Conservation (phyloP, 2,329 filamentous ascomycete species). For the Grosmannia clavigera region DNA sequence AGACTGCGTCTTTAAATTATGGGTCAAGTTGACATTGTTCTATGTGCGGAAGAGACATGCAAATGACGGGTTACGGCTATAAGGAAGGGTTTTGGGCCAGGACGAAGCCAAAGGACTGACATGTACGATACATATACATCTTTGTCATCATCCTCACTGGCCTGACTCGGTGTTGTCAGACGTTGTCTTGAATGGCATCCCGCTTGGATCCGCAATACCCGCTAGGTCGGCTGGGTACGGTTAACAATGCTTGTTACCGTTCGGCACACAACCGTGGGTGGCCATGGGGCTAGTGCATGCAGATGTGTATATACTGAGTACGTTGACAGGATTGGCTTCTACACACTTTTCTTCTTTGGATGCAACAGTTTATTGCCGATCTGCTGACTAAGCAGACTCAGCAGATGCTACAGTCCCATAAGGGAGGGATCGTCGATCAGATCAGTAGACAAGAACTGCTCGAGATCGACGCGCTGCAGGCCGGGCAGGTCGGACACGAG, state of each 20-base stretch:
- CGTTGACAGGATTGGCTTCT: no score
- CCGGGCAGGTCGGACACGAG: slow-evolving; percentile 30
- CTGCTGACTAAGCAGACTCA: neutral
- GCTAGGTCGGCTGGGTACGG: no score
- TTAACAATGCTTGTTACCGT: neutral
- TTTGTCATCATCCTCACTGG: neutral
- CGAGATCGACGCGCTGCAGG: slow-evolving; percentile 30
- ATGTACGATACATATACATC: no score
- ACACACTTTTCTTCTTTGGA: neutral
- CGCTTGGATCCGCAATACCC: neutral
- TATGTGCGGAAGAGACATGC: no score
- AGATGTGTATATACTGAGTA: no score
- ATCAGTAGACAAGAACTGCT: slow-evolving; percentile 22
- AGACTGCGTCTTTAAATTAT: no score
- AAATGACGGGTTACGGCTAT: no score
- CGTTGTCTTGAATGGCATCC: neutral
- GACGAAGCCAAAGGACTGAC: no score
- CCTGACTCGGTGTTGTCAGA: neutral
- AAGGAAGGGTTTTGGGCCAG: no score
- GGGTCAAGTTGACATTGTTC: no score
- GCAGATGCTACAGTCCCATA: neutral
- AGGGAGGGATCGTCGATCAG: slow-evolving; percentile 3
- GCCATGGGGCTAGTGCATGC: no score
- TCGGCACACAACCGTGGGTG: no score
- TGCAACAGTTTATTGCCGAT: neutral